A percentile compares a stretch with the other conserved stretches of the same genome.
These are phyloP conservation scores for Naganishia randhawae DNA, from an alignment of 768 basidiomycete species.

Conservation along the genomic window DNA sequence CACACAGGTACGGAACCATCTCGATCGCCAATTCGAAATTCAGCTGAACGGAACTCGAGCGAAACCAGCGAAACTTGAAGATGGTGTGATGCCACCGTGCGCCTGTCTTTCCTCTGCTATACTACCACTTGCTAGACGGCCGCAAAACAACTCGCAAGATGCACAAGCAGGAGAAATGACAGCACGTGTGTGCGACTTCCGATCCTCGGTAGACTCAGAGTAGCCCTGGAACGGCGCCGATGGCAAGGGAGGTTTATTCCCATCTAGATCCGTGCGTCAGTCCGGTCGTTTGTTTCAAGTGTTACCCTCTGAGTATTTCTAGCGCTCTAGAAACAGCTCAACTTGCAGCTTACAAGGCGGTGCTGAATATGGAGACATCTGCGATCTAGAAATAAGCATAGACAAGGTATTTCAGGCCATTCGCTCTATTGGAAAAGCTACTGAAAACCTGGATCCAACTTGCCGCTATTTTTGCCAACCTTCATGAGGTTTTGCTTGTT, in stretches of 20 bases:
- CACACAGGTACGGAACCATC: background rate
- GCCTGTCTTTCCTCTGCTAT: background rate
- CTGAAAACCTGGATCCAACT: background rate
- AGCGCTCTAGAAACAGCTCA: background rate
- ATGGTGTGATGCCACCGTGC: background rate
- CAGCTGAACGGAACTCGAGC: background rate
- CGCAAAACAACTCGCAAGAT: background rate
- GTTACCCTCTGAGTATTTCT: background rate
- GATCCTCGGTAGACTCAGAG: background rate
- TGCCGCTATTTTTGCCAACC: background rate
- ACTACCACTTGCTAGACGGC: background rate
- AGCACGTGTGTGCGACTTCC: background rate
- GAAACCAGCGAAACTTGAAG: background rate
- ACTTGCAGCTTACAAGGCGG: background rate
- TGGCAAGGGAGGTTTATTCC: background rate
- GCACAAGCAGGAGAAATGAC: background rate
- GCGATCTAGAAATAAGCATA: background rate
- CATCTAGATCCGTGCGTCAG: background rate
- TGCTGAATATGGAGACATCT: background rate
- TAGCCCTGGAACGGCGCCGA: background rate
- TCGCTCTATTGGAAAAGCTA: too few relatives aligned
- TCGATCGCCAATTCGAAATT: conserved; percentile 1
- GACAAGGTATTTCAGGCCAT: background rate
- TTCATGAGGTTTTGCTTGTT: background rate
- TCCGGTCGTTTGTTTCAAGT: background rate